Base-by-base conservation (phyloP, 495 filamentous ascomycete species). In the Xylaria palmicola region DNA sequence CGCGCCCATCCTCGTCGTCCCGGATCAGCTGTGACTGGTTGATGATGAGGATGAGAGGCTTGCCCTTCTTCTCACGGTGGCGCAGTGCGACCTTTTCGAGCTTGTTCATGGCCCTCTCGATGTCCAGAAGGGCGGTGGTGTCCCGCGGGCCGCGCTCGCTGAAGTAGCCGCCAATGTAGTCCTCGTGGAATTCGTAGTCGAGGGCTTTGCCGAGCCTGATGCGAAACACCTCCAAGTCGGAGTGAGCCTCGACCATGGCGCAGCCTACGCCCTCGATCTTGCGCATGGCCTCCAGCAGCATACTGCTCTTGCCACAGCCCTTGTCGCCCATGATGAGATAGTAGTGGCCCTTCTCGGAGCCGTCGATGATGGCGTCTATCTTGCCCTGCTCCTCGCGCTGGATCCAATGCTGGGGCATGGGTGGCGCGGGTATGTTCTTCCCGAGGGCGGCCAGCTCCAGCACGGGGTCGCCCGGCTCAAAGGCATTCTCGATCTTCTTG, bases 61-160 rank as follows among this genome's bases (percentile, higher is more conserved):
- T 80, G 7, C 85, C 83, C 19, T 84, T 77, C 43, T 59, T 73
- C 2, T 62, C 52, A n/a, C 87, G 81, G 39, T 90, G 82, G 57
- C 71, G 77, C 19, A 97, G 69, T 0, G 94, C 94, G 8, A 97
- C 90, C 74, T 98, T 98, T 71, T 98, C 93, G 5, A 98, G 76
- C 73, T 98, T 97, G 80, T 98, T 98, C 74, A 98, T 87, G 1
- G 94, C 94, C 15, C 94, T 85, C 68, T 98, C 94, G 51, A 98
- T 96, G 65, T 98, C 94, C 13, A 98, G 78, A 17, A 98, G 72
- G 4, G 94, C 90, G 0, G 90, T 93, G 2, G 90, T 91, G 65
- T 98, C 94, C 19, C 94, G 84, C 0, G 95, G 94, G 0, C 94
- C 94, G 30, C 91, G 85, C 64, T 98, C 96, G 59, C 89, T 93